A percentile compares a stretch with the other conserved stretches of the same genome.
Conservation (phyloP, 495 filamentous ascomycete species). For the Neurospora cerealis region DNA sequence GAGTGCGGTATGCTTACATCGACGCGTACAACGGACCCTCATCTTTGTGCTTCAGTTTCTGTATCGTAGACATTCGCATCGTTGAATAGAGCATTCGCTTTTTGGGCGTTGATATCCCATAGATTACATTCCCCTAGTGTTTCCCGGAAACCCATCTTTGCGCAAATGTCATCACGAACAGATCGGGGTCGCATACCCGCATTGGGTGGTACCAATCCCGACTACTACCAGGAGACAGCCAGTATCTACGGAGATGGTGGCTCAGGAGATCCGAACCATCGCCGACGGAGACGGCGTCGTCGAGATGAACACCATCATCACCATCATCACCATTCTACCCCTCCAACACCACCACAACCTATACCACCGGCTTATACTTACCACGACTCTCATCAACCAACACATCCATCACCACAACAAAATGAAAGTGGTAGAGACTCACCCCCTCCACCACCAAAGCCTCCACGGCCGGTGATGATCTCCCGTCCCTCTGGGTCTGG, state of each 20-base stretch:
- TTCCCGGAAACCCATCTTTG: not conserved
- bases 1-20: not conserved
- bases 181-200: not conserved
- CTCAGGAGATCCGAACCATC: not conserved
- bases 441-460: slow-evolving; percentile 1
- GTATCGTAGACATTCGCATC: not conserved
- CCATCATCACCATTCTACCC: not conserved
- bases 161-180: not conserved
- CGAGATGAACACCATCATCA: not conserved
- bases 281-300: not conserved
- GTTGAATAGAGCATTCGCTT: not conserved
- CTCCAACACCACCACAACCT: not conserved
- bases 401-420: not conserved
- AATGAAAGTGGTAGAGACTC: not conserved
- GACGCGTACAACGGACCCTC: not conserved
- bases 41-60: not conserved
- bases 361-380: not conserved
- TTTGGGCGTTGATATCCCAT: not conserved
- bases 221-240: slow-evolving; percentile 13
- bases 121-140: not conserved
- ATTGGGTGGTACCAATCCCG: slow-evolving; percentile 6
- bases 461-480: slow-evolving; percentile 1
- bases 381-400: not conserved
- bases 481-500: not conserved
- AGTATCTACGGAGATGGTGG: not conserved